Conservation (phyloP, 306 rosid genomes). For the Sicyos baderoa region DNA sequence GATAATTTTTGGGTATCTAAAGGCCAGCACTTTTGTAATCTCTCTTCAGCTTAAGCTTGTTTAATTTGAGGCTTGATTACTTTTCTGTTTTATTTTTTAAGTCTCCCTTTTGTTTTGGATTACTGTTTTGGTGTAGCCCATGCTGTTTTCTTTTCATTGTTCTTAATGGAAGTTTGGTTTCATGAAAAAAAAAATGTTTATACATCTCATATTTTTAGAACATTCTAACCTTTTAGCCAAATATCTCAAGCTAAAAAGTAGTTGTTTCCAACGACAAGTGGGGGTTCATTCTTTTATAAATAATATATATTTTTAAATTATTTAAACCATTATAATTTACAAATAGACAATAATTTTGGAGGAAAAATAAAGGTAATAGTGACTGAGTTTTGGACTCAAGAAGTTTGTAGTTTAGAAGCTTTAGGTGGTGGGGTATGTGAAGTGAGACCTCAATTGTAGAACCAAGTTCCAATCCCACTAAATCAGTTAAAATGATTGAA, state of each 20-base stretch:
- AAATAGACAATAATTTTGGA: not conserved
- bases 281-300: not conserved
- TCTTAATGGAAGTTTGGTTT: not conserved
- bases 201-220: not conserved
- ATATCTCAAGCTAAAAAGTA: not conserved
- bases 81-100: not conserved
- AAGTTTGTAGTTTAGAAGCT: not conserved
- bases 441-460: not conserved
- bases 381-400: not conserved
- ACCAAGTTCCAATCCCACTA: not conserved
- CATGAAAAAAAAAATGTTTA: not conserved
- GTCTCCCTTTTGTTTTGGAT: not conserved
- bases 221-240: not conserved
- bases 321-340: not conserved
- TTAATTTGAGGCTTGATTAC: not conserved
- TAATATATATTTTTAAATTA: not conserved
- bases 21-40: not conserved
- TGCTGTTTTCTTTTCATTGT: not conserved
- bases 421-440: not conserved
- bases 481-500: not conserved
- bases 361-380: not conserved
- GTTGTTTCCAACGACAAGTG: not conserved
- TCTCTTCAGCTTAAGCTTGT: conserved; percentile 2
- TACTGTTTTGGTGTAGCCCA: not conserved
- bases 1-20: not conserved